phyloP scores from a whole-genome alignment of 2,329 filamentous ascomycete species.

The Arthrobotrys megalospora region DNA sequence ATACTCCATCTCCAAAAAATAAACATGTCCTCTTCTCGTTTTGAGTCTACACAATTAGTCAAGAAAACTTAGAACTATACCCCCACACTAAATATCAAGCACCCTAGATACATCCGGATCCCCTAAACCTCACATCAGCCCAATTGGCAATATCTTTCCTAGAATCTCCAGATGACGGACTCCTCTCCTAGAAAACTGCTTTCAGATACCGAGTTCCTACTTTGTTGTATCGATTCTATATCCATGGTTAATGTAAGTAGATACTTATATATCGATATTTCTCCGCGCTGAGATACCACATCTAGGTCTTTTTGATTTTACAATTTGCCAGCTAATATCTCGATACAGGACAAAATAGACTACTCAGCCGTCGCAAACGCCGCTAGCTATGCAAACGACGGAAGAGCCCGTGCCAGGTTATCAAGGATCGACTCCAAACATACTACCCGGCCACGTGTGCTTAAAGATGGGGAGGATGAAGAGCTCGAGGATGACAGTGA shows the following conservation, averaged over 20 bases:
- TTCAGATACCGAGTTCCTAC: constrained; percentile 35
- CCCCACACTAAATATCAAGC: too few relatives aligned
- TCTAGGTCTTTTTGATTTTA: too few relatives aligned
- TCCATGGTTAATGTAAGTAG: constrained; percentile 3
- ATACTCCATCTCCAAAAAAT: neutral
- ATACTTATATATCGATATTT: neutral
- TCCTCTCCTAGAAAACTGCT: neutral
- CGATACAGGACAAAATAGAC: constrained; percentile 19
- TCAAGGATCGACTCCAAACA: constrained; percentile 26
- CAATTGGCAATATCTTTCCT: neutral
- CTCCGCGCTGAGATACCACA: too few relatives aligned
- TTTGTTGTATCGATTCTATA: constrained; percentile 33
- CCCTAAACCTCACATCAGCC: neutral
- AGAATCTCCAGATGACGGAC: constrained; percentile 6
- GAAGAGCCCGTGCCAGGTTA: constrained; percentile 24
- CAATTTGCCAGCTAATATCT: too few relatives aligned
- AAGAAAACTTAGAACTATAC: neutral
- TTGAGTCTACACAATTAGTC: neutral
- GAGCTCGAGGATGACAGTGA: constrained; percentile 2
- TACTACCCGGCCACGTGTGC: neutral
- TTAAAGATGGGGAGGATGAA: neutral
- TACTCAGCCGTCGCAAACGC: constrained; percentile 43
- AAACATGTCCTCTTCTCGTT: neutral
- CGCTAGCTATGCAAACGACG: constrained; percentile 20
- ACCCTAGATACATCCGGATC: constrained; percentile 8